Evolutionary conservation across 768 basidiomycete genomes (phyloP).

Genomic region (Boletus tylopilopsis): DNA sequence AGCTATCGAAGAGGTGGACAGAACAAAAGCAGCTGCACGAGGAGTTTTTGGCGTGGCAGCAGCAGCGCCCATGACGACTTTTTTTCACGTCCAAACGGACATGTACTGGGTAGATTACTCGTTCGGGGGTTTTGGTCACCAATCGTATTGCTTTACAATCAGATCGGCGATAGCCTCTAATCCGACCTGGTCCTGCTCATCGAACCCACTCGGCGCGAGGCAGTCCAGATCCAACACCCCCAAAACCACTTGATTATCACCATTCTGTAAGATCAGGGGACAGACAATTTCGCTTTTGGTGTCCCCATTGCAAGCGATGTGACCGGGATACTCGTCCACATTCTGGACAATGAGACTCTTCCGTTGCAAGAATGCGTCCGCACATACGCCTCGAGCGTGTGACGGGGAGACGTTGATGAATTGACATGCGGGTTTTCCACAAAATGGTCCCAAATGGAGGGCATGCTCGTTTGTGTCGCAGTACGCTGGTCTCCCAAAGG

Average conservation of each 20-base stretch:
- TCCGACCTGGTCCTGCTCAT: slow-evolving; percentile 72
- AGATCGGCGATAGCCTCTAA: slow-evolving; percentile 68
- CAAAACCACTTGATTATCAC: slow-evolving; percentile 33
- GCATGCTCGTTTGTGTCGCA: slow-evolving; percentile 6
- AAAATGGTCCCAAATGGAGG: slow-evolving; percentile 79
- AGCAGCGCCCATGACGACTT: slow-evolving; percentile 20
- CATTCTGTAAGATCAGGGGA: slow-evolving; percentile 51
- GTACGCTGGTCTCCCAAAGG: slow-evolving; percentile 13
- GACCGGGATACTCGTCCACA: slow-evolving; percentile 81
- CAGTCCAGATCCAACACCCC: slow-evolving; percentile 89
- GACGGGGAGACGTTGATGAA: slow-evolving; percentile 60
- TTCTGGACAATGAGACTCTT: slow-evolving; percentile 67
- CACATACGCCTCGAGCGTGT: slow-evolving; percentile 75
- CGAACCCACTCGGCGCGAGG: slow-evolving; percentile 64
- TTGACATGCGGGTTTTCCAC: slow-evolving; percentile 90
- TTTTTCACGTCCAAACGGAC: background rate
- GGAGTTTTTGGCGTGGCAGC: slow-evolving; percentile 60
- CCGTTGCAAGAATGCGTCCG: slow-evolving; percentile 61
- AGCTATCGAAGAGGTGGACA: slow-evolving; percentile 66
- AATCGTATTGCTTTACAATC: slow-evolving; percentile 60
- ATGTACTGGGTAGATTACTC: slow-evolving; percentile 12
- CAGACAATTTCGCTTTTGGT: slow-evolving; percentile 90
- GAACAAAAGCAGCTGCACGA: slow-evolving; percentile 77
- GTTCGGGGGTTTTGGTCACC: slow-evolving; percentile 44
- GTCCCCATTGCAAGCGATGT: slow-evolving; percentile 90